Percentiles rank a stretch among this genome's conserved stretches.
These are phyloP conservation scores for Elongisporangium prolatum DNA, from an alignment of 352 stramenopile genomes.

Conservation along the genomic window DNA sequence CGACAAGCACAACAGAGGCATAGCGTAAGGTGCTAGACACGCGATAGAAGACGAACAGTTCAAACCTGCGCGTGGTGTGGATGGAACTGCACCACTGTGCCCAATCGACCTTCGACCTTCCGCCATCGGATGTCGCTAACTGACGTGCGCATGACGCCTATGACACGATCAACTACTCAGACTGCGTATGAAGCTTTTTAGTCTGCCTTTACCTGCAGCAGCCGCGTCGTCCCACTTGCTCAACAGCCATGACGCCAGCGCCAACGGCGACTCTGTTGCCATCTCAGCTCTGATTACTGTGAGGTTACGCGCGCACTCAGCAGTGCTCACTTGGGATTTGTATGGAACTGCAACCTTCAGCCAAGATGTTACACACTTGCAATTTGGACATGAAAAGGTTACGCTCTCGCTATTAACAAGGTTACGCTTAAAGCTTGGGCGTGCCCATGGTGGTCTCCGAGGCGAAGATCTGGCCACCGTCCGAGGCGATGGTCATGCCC, in stretches of 20 bases:
- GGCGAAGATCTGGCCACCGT: slow-evolving; percentile 79
- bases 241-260: slow-evolving; percentile 8
- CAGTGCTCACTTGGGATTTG: neutral
- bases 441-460: slow-evolving; percentile 37
- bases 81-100: slow-evolving; percentile 40
- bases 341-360: neutral
- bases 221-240: slow-evolving; percentile 17
- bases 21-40: neutral
- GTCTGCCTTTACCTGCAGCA: slow-evolving; percentile 8
- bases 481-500: slow-evolving; percentile 87
- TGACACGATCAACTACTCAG: neutral
- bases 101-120: slow-evolving; percentile 24
- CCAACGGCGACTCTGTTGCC: too few relatives aligned
- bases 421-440: slow-evolving; percentile 10
- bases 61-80: slow-evolving; percentile 29
- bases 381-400: neutral
- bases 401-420: neutral
- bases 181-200: too few relatives aligned
- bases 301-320: neutral
- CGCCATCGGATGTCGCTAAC: slow-evolving; percentile 28
- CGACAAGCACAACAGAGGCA: neutral
- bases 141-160: slow-evolving; percentile 37
- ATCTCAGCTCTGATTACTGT: neutral
- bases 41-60: neutral
- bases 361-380: neutral